These are phyloP conservation scores for Noccaea bulbosa DNA, from an alignment of 345 rosid species.

Conservation along the genomic window DNA sequence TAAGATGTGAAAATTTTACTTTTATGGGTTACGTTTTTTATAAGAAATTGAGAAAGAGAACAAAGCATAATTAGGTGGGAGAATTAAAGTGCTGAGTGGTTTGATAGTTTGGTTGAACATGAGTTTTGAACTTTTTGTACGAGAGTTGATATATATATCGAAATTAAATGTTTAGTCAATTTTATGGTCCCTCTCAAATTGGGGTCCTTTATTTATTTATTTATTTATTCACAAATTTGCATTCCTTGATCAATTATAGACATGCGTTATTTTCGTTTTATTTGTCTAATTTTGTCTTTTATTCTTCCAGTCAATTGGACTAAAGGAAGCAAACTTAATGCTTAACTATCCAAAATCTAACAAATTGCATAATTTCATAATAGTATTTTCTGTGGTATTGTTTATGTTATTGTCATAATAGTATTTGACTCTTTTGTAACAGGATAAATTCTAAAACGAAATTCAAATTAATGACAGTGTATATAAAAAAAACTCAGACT, in stretches of 20 bases:
- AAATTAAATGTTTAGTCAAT: conserved; percentile 24
- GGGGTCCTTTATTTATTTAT: background rate
- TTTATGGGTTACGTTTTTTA: conserved; percentile 20
- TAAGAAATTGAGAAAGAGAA: conserved; percentile 20
- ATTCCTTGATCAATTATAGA: background rate
- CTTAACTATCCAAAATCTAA: conserved; percentile 24
- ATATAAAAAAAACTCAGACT: background rate
- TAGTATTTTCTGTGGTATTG: background rate
- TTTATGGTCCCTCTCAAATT: conserved; percentile 29
- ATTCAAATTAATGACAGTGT: background rate
- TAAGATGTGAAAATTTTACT: background rate
- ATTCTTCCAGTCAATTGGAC: conserved; percentile 21
- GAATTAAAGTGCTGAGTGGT: conserved; percentile 30
- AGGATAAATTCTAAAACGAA: background rate
- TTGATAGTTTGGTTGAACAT: conserved; percentile 44
- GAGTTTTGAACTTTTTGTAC: conserved; percentile 27
- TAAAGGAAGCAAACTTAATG: conserved; percentile 29
- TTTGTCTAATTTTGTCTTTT: conserved; percentile 17
- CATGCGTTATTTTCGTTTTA: conserved; percentile 17
- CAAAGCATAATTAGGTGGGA: conserved; percentile 28
- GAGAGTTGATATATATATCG: conserved; percentile 17
- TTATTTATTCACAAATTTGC: conserved; percentile 6
- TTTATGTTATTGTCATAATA: background rate
- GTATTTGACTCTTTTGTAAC: background rate
- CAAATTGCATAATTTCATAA: background rate